These are phyloP conservation scores for Geosmithia putterillii DNA, from an alignment of 2,329 filamentous ascomycete species.

Conservation along the genomic window DNA sequence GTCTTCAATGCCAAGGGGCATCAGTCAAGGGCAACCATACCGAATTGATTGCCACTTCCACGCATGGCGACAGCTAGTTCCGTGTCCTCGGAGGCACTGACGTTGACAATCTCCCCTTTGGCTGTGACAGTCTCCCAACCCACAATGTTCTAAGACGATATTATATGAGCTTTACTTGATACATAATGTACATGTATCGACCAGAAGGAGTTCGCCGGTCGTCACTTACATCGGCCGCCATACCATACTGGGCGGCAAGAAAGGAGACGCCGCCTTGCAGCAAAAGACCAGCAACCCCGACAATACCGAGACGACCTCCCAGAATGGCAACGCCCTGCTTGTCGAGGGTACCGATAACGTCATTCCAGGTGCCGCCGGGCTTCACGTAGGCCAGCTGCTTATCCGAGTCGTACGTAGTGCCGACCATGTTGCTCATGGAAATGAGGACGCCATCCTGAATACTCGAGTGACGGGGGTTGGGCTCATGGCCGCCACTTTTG, in stretches of 20 bases:
- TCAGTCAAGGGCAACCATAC: constrained; percentile 6
- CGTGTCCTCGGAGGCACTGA: constrained; percentile 18
- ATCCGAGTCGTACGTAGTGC: constrained; percentile 17
- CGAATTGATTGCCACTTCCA: constrained; percentile 34
- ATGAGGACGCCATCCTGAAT: constrained; percentile 22
- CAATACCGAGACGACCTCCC: constrained; percentile 15
- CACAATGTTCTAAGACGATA: not conserved
- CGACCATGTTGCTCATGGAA: constrained; percentile 17
- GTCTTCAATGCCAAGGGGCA: too few relatives aligned
- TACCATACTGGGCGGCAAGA: constrained; percentile 6
- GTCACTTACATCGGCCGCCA: constrained; percentile 18
- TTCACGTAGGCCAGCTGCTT: constrained; percentile 21
- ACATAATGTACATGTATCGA: constrained; percentile 4
- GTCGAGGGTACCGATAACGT: constrained; percentile 20
- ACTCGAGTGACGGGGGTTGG: constrained; percentile 19
- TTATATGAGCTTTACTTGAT: not conserved
- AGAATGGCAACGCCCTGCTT: constrained; percentile 18
- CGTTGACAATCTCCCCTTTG: constrained; percentile 25
- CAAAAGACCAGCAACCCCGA: constrained; percentile 16
- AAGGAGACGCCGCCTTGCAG: constrained; percentile 12
- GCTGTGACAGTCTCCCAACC: not conserved
- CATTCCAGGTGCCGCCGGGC: constrained; percentile 25
- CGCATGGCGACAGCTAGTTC: constrained; percentile 32
- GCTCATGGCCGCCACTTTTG: constrained; percentile 25
- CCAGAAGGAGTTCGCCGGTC: not conserved